These are phyloP conservation scores for Bipolaris bicolor DNA, from an alignment of 2,329 filamentous ascomycete species.

Conservation along the genomic window DNA sequence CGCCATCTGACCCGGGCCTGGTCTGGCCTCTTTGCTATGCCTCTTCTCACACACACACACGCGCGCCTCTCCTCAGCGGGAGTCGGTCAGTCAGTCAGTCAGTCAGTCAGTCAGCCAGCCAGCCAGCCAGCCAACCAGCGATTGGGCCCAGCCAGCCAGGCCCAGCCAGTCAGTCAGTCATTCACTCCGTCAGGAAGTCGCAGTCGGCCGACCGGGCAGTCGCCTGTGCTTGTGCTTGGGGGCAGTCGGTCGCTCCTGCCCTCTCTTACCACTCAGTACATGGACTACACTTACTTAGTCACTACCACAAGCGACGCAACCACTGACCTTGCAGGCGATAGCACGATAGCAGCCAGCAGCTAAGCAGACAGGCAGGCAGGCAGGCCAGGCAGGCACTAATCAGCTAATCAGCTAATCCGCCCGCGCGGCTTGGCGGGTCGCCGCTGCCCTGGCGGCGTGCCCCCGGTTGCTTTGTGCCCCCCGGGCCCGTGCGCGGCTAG, in stretches of 20 bases:
- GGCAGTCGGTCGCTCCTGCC: not conserved
- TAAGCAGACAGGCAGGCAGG: no score
- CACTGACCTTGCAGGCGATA: no score
- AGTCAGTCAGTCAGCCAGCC: no score
- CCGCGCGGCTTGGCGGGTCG: constrained; percentile 16
- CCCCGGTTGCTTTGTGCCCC: constrained; percentile 29
- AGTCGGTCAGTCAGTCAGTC: no score
- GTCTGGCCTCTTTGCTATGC: not conserved
- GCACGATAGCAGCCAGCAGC: no score
- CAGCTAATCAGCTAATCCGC: constrained; percentile 2
- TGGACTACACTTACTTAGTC: not conserved
- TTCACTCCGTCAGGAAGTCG: no score
- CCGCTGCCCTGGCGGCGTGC: constrained; percentile 8
- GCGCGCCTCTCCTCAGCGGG: not conserved
- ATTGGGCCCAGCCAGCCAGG: no score
- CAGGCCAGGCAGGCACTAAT: no score
- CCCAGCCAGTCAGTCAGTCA: no score
- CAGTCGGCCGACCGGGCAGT: not conserved
- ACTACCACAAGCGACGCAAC: not conserved
- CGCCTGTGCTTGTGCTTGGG: not conserved
- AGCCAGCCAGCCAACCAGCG: no score
- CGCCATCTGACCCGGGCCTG: constrained; percentile 13
- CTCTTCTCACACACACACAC: not conserved
- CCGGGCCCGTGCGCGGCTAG: constrained; percentile 27
- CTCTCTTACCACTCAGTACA: not conserved